These are phyloP conservation scores for Penicillium fimorum DNA, from an alignment of 495 filamentous ascomycete species.

Conservation along the genomic window DNA sequence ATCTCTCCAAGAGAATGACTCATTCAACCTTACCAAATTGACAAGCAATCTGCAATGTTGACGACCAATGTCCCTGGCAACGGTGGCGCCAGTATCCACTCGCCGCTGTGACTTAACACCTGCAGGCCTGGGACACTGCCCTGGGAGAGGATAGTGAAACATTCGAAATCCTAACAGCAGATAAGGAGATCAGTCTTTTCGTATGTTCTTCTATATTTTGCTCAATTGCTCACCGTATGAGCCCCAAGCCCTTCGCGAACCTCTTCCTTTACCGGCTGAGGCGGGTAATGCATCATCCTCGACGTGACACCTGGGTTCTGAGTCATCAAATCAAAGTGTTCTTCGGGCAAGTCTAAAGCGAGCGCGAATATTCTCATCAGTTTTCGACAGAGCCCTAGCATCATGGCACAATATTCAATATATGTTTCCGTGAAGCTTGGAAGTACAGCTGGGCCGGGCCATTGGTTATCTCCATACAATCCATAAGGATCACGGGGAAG, in stretches of 20 bases:
- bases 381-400: conserved; percentile 31
- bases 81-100: not conserved
- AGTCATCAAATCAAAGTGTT: conserved; percentile 43
- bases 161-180: not conserved
- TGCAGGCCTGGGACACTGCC: not conserved
- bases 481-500: conserved; percentile 22
- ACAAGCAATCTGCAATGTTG: conserved; percentile 18
- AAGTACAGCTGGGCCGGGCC: conserved; percentile 24
- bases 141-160: not conserved
- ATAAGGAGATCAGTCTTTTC: not conserved
- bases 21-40: conserved; percentile 34
- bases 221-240: conserved; percentile 33
- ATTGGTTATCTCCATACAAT: conserved; percentile 32
- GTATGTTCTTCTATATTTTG: not conserved
- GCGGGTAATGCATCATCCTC: conserved; percentile 47
- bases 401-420: conserved; percentile 28
- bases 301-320: conserved; percentile 43
- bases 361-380: conserved; percentile 48
- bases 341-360: conserved; percentile 41
- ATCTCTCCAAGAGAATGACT: not conserved
- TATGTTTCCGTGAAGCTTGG: conserved; percentile 21
- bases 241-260: conserved; percentile 45
- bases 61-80: not conserved
- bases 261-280: conserved; percentile 31
- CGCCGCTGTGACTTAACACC: not conserved